phyloP scores from a whole-genome alignment of 2,329 filamentous ascomycete genomes.

The Cucurbitaria berberidis region DNA sequence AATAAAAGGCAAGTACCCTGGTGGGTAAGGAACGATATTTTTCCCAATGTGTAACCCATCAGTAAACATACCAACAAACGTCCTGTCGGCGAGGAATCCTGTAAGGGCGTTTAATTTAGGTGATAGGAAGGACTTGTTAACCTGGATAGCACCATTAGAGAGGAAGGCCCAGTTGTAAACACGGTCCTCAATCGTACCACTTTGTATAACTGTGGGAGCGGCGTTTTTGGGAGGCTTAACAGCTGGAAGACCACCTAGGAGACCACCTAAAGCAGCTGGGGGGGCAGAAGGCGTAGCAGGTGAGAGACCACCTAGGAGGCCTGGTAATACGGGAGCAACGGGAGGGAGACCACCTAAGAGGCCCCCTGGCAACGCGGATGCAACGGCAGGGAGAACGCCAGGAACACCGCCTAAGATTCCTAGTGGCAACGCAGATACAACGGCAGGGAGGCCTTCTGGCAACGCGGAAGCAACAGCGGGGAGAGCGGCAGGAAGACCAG shows the following conservation, averaged over 20 bases:
- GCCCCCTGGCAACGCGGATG: neutral
- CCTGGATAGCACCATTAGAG: constrained; percentile 19
- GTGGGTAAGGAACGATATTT: constrained; percentile 20
- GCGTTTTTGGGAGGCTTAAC: neutral
- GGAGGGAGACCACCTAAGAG: neutral
- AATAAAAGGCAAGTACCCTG: constrained; percentile 1
- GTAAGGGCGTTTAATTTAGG: constrained; percentile 14
- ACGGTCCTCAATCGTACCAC: constrained; percentile 15
- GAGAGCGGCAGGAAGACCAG: too few species aligned
- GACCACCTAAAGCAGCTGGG: neutral
- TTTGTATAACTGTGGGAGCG: constrained; percentile 9
- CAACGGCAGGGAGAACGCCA: neutral
- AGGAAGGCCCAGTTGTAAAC: constrained; percentile 21
- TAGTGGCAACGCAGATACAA: too few species aligned
- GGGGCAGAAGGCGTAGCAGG: neutral
- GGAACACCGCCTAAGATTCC: too few species aligned
- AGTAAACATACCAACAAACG: constrained; percentile 16
- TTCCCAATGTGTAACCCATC: constrained; percentile 25
- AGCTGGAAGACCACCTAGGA: neutral
- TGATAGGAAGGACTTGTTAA: constrained; percentile 20
- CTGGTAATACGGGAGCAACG: neutral
- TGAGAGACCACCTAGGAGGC: constrained; percentile 1
- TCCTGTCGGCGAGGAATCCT: constrained; percentile 16
- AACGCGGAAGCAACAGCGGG: too few species aligned
- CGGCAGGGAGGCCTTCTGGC: too few species aligned